Percentiles rank a stretch among this genome's conserved stretches.
Evolutionary conservation across 495 filamentous ascomycete genomes (phyloP).

Genomic region (Talaromyces liani): DNA sequence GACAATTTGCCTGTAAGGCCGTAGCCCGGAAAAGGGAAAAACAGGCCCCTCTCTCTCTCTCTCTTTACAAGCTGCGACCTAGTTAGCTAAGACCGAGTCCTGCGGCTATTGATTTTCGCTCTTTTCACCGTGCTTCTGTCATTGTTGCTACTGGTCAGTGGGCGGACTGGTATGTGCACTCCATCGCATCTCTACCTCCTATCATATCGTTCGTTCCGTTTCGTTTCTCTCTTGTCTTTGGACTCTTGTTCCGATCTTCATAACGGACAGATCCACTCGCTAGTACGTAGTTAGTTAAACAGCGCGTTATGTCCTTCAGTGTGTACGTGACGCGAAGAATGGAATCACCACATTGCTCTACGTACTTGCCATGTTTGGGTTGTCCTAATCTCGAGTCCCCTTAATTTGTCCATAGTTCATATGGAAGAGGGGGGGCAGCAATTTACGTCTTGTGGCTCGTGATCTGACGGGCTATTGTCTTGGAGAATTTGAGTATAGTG

Average conservation of each 20-base stretch:
- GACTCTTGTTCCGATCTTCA: constrained; percentile 2
- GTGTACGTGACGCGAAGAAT: constrained; percentile 3
- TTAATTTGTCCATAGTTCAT: neutral
- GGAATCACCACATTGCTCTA: neutral
- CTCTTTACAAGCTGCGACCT: neutral
- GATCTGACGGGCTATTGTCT: neutral
- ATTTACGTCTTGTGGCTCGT: neutral
- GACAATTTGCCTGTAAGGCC: constrained; percentile 3
- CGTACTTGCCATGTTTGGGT: neutral
- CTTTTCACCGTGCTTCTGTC: neutral
- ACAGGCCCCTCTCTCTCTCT: neutral
- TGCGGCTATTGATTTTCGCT: constrained; percentile 1
- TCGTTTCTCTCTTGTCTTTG: neutral
- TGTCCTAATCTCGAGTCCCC: neutral
- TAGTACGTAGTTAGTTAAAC: neutral
- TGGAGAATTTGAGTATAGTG: neutral
- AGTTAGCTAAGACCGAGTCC: neutral
- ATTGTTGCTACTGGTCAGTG: neutral
- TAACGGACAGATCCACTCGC: constrained; percentile 5
- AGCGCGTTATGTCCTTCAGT: neutral
- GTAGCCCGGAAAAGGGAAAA: neutral
- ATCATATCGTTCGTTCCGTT: neutral
- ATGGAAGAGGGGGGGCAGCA: neutral
- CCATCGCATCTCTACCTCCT: neutral
- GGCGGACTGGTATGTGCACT: neutral